Conservation (phyloP, 1,284 basidiomycete genomes). For the Sphagnurus paluster region DNA sequence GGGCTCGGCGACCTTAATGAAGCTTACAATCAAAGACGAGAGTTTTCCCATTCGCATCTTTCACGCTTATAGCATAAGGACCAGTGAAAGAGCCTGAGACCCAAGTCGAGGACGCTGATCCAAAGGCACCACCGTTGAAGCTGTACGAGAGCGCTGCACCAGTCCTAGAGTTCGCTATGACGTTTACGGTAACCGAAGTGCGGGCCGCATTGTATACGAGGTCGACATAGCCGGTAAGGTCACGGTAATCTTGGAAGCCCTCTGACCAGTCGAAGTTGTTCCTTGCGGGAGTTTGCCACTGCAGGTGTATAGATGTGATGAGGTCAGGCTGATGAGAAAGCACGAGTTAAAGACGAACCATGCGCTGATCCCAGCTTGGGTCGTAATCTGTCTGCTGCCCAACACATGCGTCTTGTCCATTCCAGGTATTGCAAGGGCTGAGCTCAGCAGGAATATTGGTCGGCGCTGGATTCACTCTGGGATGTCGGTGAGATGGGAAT, state of each 20-base stretch:
- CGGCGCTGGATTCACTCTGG: not conserved
- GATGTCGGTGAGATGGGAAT: not conserved
- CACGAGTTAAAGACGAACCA: not conserved
- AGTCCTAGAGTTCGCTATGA: constrained; percentile 5
- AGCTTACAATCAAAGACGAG: constrained; percentile 6
- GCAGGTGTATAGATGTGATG: not conserved
- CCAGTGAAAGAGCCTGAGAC: constrained; percentile 4
- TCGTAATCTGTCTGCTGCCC: constrained; percentile 10
- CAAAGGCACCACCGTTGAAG: constrained; percentile 3
- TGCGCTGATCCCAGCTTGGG: constrained; percentile 4
- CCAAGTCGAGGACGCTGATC: not conserved
- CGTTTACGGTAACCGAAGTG: constrained; percentile 6
- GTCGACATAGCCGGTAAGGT: constrained; percentile 7
- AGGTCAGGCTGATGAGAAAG: no score
- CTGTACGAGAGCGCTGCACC: constrained; percentile 4
- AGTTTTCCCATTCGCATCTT: constrained; percentile 5
- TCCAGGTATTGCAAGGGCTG: constrained; percentile 6
- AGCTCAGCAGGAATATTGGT: constrained; percentile 6
- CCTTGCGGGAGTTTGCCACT: constrained; percentile 5
- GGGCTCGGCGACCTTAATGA: not conserved
- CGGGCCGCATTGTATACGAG: constrained; percentile 8
- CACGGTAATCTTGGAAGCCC: constrained; percentile 9
- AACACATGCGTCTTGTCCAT: constrained; percentile 5
- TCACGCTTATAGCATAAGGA: constrained; percentile 2
- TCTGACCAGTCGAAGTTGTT: constrained; percentile 5